phyloP scores from a whole-genome alignment of 345 rosid species.

The Raphanus sativus region DNA sequence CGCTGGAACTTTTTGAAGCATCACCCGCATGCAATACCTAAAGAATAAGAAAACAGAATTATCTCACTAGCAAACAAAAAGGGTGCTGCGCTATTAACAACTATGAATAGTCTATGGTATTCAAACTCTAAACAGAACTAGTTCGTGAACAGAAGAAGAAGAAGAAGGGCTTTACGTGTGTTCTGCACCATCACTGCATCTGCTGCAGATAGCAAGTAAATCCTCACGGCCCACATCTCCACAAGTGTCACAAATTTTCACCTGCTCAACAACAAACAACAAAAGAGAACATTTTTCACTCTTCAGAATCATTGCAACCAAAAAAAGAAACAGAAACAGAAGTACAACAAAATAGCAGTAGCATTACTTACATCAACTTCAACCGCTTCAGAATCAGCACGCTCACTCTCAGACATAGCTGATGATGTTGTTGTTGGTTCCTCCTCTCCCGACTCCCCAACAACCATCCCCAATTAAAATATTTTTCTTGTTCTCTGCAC shows the following conservation, averaged over 20 bases:
- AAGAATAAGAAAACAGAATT: slow-evolving; percentile 25
- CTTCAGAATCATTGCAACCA: not conserved
- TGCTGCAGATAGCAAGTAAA: slow-evolving; percentile 86
- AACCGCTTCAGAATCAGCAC: slow-evolving; percentile 64
- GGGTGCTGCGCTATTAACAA: not conserved
- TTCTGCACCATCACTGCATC: slow-evolving; percentile 97
- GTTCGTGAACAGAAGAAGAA: not conserved
- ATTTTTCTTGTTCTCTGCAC: slow-evolving; percentile 35
- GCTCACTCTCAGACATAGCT: slow-evolving; percentile 54
- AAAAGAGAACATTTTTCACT: slow-evolving; percentile 26
- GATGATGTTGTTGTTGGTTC: slow-evolving; percentile 36
- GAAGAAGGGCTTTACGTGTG: slow-evolving; percentile 70
- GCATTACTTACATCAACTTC: slow-evolving; percentile 83
- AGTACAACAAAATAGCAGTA: not conserved
- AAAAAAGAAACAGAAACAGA: not conserved
- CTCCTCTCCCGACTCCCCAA: slow-evolving; percentile 42
- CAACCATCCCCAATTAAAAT: slow-evolving; percentile 3
- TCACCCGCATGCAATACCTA: slow-evolving; percentile 97
- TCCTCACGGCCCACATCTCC: slow-evolving; percentile 99
- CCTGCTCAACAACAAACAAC: slow-evolving; percentile 56
- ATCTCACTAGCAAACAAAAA: not conserved
- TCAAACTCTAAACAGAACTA: slow-evolving; percentile 2
- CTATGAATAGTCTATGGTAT: not conserved
- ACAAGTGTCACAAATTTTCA: slow-evolving; percentile 95
- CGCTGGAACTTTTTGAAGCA: slow-evolving; percentile 75